Evolutionary conservation across 164 flowering plant species (phyloP).

Genomic region (Euptelea pleiosperma): DNA sequence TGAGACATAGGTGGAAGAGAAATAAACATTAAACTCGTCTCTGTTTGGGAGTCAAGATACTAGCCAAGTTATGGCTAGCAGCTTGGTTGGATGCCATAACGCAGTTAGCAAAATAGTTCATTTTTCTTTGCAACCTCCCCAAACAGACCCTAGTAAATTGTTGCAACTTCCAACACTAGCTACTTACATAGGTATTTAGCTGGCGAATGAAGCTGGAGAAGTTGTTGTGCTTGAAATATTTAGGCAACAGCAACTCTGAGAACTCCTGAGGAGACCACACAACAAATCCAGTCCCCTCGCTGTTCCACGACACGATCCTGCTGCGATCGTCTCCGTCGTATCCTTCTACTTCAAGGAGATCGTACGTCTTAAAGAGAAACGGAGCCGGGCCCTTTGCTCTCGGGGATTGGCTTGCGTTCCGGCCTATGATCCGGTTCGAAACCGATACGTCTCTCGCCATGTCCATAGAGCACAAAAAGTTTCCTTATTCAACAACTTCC

Average conservation of each 20-base stretch:
- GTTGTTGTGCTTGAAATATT: constrained; percentile 65
- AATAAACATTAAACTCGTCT: too few species aligned
- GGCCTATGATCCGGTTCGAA: background rate
- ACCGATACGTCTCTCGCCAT: background rate
- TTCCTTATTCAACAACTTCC: background rate
- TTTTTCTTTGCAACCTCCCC: too few species aligned
- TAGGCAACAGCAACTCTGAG: constrained; percentile 21
- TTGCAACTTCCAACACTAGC: background rate
- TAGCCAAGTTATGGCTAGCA: too few species aligned
- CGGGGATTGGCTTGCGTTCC: background rate
- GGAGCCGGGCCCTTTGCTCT: constrained; percentile 12
- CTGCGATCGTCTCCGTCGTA: background rate
- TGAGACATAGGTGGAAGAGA: too few species aligned
- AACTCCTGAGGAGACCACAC: constrained; percentile 20
- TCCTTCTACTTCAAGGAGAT: constrained; percentile 14
- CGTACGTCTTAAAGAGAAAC: constrained; percentile 9
- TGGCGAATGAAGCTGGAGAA: constrained; percentile 82
- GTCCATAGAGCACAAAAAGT: background rate
- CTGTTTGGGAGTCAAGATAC: too few species aligned
- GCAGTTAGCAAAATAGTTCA: too few species aligned
- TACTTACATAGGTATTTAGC: constrained; percentile 76
- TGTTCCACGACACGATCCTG: constrained; percentile 13
- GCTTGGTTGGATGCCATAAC: too few species aligned
- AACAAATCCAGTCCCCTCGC: constrained; percentile 14
- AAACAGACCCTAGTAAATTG: too few species aligned